These are phyloP conservation scores for Populus trichocarpa DNA, from an alignment of 441 rosid genomes.

Conservation along the genomic window DNA sequence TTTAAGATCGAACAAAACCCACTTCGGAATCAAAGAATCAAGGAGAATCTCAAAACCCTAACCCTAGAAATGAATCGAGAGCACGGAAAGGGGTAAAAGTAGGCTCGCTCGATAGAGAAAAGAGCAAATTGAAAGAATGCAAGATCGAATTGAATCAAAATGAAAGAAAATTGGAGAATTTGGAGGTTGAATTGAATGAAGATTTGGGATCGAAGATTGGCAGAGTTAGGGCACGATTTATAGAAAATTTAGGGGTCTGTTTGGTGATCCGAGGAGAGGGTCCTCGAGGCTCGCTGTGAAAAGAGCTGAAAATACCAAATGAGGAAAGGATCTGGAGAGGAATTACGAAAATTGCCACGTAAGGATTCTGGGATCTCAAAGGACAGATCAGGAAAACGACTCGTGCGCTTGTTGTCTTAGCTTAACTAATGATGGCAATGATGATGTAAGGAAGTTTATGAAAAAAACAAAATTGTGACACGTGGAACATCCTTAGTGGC, in stretches of 20 bases:
- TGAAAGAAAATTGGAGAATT: background rate
- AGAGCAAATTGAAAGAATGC: slow-evolving; percentile 12
- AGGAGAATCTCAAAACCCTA: slow-evolving; percentile 26
- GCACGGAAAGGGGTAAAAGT: background rate
- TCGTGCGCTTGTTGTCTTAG: background rate
- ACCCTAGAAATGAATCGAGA: slow-evolving; percentile 30
- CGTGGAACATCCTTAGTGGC: background rate
- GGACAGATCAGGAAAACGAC: slow-evolving; percentile 8
- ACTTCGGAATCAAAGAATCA: background rate
- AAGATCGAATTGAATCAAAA: background rate
- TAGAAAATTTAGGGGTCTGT: slow-evolving; percentile 4
- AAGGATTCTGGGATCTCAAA: background rate
- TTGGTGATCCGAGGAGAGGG: slow-evolving; percentile 12
- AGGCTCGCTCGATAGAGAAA: slow-evolving; percentile 19
- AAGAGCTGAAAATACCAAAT: slow-evolving; percentile 15
- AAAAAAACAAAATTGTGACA: background rate
- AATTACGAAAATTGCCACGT: slow-evolving; percentile 28
- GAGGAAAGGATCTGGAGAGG: background rate
- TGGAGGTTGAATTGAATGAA: slow-evolving; percentile 1
- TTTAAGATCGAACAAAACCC: slow-evolving; percentile 18
- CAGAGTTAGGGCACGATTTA: slow-evolving; percentile 23
- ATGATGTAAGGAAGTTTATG: background rate
- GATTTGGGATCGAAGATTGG: slow-evolving; percentile 6
- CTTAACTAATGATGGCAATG: background rate
- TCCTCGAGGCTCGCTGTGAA: background rate